These are phyloP conservation scores for Pseudocercospora vitis DNA, from an alignment of 2,329 filamentous ascomycete species.

Conservation along the genomic window DNA sequence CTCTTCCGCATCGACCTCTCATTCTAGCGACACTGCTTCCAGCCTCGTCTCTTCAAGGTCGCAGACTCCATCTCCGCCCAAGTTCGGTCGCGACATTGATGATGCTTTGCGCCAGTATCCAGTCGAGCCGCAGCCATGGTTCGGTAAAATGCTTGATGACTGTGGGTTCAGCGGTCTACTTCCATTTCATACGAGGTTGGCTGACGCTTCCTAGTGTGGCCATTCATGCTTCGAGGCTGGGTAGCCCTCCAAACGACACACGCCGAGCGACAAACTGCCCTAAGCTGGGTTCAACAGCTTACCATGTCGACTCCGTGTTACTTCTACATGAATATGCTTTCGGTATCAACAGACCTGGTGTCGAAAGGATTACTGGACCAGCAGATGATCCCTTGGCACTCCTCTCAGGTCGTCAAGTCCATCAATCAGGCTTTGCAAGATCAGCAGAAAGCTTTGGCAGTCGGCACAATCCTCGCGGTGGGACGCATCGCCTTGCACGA, in stretches of 20 bases:
- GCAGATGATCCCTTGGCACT: slow-evolving; percentile 14
- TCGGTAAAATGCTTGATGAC: slow-evolving; percentile 11
- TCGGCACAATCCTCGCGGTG: slow-evolving; percentile 20
- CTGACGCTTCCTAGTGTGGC: slow-evolving; percentile 12
- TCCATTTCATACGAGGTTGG: background rate
- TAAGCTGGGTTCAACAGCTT: slow-evolving; percentile 20
- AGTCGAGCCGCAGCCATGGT: slow-evolving; percentile 16
- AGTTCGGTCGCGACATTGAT: background rate
- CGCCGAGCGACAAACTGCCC: slow-evolving; percentile 8
- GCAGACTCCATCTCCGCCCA: background rate
- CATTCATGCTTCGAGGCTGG: slow-evolving; percentile 19
- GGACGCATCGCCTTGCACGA: slow-evolving; percentile 20
- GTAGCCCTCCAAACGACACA: background rate
- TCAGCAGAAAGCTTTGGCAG: slow-evolving; percentile 5
- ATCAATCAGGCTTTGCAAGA: slow-evolving; percentile 19
- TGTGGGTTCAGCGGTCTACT: background rate
- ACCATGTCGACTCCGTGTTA: slow-evolving; percentile 15
- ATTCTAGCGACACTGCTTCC: background rate
- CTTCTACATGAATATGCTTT: slow-evolving; percentile 24
- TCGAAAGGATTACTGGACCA: slow-evolving; percentile 10
- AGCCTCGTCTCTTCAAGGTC: background rate
- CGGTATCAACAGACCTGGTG: slow-evolving; percentile 14
- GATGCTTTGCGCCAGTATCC: slow-evolving; percentile 17
- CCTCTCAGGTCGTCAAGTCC: slow-evolving; percentile 8
- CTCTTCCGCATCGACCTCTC: background rate